These are phyloP conservation scores for Aspergillus sp. DNA, from an alignment of 2,329 filamentous ascomycete species.

Conservation along the genomic window DNA sequence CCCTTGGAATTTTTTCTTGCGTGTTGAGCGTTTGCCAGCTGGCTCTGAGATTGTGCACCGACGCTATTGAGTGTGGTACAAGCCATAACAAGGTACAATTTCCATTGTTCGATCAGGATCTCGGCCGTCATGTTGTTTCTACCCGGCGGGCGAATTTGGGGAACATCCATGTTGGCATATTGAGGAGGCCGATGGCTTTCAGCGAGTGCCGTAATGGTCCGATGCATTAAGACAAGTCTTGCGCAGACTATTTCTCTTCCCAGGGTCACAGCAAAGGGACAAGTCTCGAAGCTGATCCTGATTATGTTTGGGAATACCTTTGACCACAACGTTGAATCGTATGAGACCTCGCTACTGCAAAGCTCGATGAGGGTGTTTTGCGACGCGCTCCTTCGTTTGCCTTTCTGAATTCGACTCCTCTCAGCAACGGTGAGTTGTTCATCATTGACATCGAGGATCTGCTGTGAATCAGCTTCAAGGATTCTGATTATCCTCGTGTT, in stretches of 20 bases:
- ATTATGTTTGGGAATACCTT: slow-evolving; percentile 97
- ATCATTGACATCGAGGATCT: slow-evolving; percentile 89
- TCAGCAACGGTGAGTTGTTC: slow-evolving; percentile 80
- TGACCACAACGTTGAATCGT: slow-evolving; percentile 93
- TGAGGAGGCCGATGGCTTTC: slow-evolving; percentile 60
- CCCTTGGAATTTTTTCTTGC: slow-evolving; percentile 72
- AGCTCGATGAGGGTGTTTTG: slow-evolving; percentile 87
- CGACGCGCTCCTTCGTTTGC: slow-evolving; percentile 76
- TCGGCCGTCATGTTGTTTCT: slow-evolving; percentile 68
- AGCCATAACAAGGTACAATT: slow-evolving; percentile 92
- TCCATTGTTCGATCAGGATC: slow-evolving; percentile 94
- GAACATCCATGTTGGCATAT: slow-evolving; percentile 29
- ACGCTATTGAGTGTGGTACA: slow-evolving; percentile 90
- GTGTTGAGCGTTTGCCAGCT: slow-evolving; percentile 65
- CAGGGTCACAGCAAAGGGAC: slow-evolving; percentile 84
- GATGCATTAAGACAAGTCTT: slow-evolving; percentile 88
- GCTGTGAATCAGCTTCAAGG: slow-evolving; percentile 80
- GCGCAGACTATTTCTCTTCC: slow-evolving; percentile 90
- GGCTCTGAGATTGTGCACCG: slow-evolving; percentile 58
- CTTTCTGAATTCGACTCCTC: slow-evolving; percentile 83
- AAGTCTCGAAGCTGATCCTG: slow-evolving; percentile 82
- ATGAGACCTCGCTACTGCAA: slow-evolving; percentile 90
- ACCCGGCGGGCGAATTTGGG: slow-evolving; percentile 34
- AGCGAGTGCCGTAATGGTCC: slow-evolving; percentile 71
- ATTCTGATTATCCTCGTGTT: slow-evolving; percentile 83